Evolutionary conservation across 2,329 filamentous ascomycete species (phyloP).

Genomic region (Nigrograna mackinnonii): DNA sequence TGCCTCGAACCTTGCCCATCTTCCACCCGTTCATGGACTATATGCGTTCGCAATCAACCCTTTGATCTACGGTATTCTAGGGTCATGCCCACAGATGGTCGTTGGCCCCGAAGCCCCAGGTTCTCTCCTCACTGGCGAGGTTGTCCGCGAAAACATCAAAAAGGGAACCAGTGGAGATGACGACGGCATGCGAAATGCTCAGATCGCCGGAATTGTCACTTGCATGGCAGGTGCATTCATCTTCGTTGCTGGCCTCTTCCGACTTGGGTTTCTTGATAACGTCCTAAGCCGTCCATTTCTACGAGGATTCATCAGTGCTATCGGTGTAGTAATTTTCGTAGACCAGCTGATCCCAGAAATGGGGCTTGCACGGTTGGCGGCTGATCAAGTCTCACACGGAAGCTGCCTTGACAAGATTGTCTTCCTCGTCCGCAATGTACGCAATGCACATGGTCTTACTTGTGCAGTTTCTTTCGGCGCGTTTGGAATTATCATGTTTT

Average conservation of each 20-base stretch:
- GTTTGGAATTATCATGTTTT: conserved; percentile 89
- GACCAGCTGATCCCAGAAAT: conserved; percentile 93
- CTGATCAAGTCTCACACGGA: conserved; percentile 74
- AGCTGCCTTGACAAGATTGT: conserved; percentile 84
- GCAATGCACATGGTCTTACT: conserved; percentile 73
- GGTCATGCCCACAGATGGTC: conserved; percentile 90
- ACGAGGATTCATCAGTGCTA: conserved; percentile 93
- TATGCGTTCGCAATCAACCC: conserved; percentile 95
- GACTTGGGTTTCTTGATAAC: conserved; percentile 91
- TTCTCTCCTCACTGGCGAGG: conserved; percentile 84
- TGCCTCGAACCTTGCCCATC: conserved; percentile 87
- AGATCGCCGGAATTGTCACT: conserved; percentile 85
- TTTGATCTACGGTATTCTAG: conserved; percentile 85
- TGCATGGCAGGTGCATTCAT: conserved; percentile 88
- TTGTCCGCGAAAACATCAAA: conserved; percentile 78
- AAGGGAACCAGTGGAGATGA: conserved; percentile 67
- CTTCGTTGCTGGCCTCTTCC: conserved; percentile 80
- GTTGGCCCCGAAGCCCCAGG: conserved; percentile 95
- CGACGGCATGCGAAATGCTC: conserved; percentile 72
- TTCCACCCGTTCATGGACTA: conserved; percentile 90
- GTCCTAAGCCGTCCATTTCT: conserved; percentile 92
- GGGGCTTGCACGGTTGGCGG: conserved; percentile 71
- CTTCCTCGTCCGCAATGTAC: conserved; percentile 73
- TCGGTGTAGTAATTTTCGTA: conserved; percentile 93
- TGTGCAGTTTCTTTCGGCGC: conserved; percentile 75